Percentiles rank a stretch among this genome's conserved stretches.
phyloP scores from a whole-genome alignment of 345 rosid species.

The Gossypium ekmanianum region DNA sequence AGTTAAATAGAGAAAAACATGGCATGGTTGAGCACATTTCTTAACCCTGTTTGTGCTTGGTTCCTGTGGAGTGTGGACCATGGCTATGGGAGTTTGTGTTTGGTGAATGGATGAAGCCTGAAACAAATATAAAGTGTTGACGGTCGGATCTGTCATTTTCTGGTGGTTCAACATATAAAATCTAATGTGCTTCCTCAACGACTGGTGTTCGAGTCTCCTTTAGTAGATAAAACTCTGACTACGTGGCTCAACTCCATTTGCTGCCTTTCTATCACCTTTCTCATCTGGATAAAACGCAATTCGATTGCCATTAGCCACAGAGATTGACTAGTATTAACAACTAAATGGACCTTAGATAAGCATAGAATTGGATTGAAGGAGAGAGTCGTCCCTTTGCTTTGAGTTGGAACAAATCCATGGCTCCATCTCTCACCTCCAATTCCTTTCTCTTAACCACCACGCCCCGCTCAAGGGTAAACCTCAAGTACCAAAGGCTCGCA shows the following conservation, averaged over 20 bases:
- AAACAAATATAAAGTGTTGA: background rate
- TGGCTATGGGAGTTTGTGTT: background rate
- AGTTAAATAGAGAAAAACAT: too few species aligned
- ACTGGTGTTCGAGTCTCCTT: constrained; percentile 24
- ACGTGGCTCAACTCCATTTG: constrained; percentile 55
- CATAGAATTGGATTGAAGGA: background rate
- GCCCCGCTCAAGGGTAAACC: constrained; percentile 33
- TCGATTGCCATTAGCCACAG: constrained; percentile 23
- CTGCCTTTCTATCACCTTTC: constrained; percentile 17
- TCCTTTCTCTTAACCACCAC: constrained; percentile 55
- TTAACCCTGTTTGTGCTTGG: too few species aligned
- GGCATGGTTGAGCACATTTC: too few species aligned
- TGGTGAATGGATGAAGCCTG: background rate
- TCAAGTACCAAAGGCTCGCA: constrained; percentile 38
- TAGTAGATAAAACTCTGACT: constrained; percentile 28
- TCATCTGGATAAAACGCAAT: constrained; percentile 39
- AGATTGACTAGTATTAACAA: background rate
- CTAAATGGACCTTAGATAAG: background rate
- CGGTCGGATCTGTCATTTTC: background rate
- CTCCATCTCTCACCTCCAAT: constrained; percentile 61
- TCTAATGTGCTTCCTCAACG: constrained; percentile 7
- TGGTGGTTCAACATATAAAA: background rate
- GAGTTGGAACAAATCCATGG: constrained; percentile 27
- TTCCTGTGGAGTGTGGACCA: background rate
- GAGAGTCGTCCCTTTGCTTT: background rate